Evolutionary conservation across 768 basidiomycete species (phyloP).

Genomic region (Hypholoma sublateritium): DNA sequence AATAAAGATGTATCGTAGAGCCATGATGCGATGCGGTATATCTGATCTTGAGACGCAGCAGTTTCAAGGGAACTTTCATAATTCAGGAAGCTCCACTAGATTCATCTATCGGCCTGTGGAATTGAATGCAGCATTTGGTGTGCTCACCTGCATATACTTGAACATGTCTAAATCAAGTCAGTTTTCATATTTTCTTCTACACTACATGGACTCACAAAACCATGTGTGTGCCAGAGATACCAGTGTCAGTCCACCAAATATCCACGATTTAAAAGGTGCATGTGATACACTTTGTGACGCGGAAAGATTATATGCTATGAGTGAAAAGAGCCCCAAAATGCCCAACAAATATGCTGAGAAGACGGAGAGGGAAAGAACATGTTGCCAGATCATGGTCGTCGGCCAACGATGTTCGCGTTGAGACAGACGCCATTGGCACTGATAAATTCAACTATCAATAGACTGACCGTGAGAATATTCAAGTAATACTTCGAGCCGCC

Average conservation of each 20-base stretch:
- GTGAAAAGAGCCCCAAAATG: conserved; percentile 22
- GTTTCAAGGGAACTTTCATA: conserved; percentile 31
- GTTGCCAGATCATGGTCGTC: conserved; percentile 6
- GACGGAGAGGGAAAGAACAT: conserved; percentile 19
- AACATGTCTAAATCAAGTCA: conserved; percentile 28
- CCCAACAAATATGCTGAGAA: conserved; percentile 27
- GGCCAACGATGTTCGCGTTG: conserved; percentile 4
- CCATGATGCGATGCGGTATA: conserved; percentile 49
- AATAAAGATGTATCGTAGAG: conserved; percentile 55
- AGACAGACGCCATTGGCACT: background rate
- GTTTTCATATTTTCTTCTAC: background rate
- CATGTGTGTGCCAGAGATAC: conserved; percentile 34
- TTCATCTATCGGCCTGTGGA: background rate
- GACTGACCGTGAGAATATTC: too few relatives aligned
- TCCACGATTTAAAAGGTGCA: background rate
- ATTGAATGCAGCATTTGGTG: background rate
- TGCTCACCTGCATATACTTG: conserved; percentile 28
- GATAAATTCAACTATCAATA: too few relatives aligned
- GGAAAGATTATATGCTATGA: conserved; percentile 13
- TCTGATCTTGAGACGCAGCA: conserved; percentile 5
- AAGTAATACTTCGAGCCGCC: too few relatives aligned
- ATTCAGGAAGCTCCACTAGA: conserved; percentile 55
- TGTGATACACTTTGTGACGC: background rate
- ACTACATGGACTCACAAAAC: conserved; percentile 26
- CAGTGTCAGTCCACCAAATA: conserved; percentile 21